phyloP scores from a whole-genome alignment of 495 filamentous ascomycete species.

The Talaromyces ruber region DNA sequence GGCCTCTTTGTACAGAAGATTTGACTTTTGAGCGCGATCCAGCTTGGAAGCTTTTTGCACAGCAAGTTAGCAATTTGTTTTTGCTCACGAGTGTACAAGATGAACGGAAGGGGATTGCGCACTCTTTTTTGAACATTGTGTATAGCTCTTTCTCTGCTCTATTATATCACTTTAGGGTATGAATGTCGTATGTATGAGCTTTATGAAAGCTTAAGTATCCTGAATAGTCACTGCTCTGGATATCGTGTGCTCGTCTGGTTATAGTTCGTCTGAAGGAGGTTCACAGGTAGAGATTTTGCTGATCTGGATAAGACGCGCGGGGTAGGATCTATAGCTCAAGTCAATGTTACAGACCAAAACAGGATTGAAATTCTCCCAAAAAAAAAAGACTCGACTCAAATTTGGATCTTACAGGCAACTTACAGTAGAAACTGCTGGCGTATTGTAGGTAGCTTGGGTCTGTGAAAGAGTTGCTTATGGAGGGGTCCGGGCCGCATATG shows the following conservation, averaged over 20 bases:
- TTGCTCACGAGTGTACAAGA: not conserved
- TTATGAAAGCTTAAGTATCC: not conserved
- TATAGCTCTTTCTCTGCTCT: not conserved
- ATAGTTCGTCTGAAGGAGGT: not conserved
- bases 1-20: slow-evolving; percentile 81
- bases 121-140: slow-evolving; percentile 6
- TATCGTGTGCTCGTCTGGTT: not conserved
- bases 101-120: not conserved
- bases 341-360: not conserved
- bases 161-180: not conserved
- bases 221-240: not conserved
- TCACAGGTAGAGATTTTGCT: not conserved
- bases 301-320: not conserved
- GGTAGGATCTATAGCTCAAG: not conserved
- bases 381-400: not conserved
- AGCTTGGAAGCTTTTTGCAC: slow-evolving; percentile 51
- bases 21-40: slow-evolving; percentile 93
- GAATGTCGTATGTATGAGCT: not conserved
- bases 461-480: not conserved
- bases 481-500: not conserved
- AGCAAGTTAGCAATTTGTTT: not conserved
- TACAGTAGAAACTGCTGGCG: not conserved
- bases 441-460: not conserved
- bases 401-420: not conserved
- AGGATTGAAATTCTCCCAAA: not conserved